Evolutionary conservation across 768 basidiomycete genomes (phyloP), one percentile per base, ranked within the genome.

Genomic region (Podaxis mareebaensis): DNA sequence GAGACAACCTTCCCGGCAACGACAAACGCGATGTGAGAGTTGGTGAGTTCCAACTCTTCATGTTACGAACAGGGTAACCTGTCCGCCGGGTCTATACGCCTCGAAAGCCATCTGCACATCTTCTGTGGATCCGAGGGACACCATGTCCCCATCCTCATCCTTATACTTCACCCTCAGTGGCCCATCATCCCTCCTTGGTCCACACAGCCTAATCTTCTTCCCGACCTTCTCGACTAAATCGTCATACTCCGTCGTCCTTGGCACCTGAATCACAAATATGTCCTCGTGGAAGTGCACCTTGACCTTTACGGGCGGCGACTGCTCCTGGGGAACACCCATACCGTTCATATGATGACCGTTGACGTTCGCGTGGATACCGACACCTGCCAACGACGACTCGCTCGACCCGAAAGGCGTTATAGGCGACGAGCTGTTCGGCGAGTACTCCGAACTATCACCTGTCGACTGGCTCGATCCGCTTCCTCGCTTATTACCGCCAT

Each of bases 101-200:
- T 95, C 94, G 67, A 96, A 95, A 42, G 95, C 95, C 86, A 96
- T 93, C 68, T 93, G 91, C 39, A 96, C 91, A 72, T 96, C 95
- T 73, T 96, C 95, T 39, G 93, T 94, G 51, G 92, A 93, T 15
- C 90, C 90, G 65, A 96, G 82, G 33, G 87, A 90, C 52, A 96
- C 86, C 83, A 94, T 80, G 72, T 96, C 95, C 24, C 94, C 94
- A 69, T 96, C 95, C 71, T 96, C 95, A 74, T 96, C 95, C 74
- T 81, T 86, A 75, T 96, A 96, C 74, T 90, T 94, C 67, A 95
- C 90, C 36, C 91, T 84, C 69, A 96, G 73, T 0, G 92, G 89
- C n/a, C 87, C 83, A 71, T 92, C 89, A 55, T 91, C 90, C 39
- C 90, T 78, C 66, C 88, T 82, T 2, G 91, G 92, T 20, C 93